These are phyloP conservation scores for Neopestalotiopsis sp. DNA, from an alignment of 2,329 filamentous ascomycete genomes.

Conservation along the genomic window DNA sequence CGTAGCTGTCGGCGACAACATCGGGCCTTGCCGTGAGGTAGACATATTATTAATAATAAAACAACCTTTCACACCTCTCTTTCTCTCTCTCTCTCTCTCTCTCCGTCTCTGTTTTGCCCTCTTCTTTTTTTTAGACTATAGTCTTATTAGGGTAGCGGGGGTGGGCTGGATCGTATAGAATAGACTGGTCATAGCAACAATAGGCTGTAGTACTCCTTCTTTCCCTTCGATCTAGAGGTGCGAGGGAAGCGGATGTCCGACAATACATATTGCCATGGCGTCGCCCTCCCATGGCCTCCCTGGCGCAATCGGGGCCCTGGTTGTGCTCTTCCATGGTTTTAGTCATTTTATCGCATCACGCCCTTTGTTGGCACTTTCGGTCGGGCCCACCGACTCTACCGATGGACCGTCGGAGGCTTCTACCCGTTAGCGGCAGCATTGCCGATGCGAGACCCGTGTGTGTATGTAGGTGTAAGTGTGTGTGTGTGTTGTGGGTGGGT, in stretches of 20 bases:
- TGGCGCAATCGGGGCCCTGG: neutral
- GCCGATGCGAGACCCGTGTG: conserved; percentile 3
- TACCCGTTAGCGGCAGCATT: conserved; percentile 15
- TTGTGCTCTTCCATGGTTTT: conserved; percentile 1
- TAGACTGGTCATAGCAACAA: too few species aligned
- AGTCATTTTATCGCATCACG: conserved; percentile 12
- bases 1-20: conserved; percentile 21
- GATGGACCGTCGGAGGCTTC: conserved; percentile 3
- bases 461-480: neutral
- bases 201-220: too few species aligned
- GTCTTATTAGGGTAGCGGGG: neutral
- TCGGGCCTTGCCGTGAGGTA: conserved; percentile 21
- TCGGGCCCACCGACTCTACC: neutral
- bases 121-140: neutral
- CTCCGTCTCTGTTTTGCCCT: neutral
- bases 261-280: conserved; percentile 8
- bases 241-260: conserved; percentile 15
- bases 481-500: too few species aligned
- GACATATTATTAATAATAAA: neutral
- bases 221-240: neutral
- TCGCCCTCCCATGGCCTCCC: neutral
- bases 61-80: too few species aligned
- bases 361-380: neutral
- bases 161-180: neutral
- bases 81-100: neutral